Base-by-base conservation (phyloP, 2,329 filamentous ascomycete genomes). In the Fusarium siculi region DNA sequence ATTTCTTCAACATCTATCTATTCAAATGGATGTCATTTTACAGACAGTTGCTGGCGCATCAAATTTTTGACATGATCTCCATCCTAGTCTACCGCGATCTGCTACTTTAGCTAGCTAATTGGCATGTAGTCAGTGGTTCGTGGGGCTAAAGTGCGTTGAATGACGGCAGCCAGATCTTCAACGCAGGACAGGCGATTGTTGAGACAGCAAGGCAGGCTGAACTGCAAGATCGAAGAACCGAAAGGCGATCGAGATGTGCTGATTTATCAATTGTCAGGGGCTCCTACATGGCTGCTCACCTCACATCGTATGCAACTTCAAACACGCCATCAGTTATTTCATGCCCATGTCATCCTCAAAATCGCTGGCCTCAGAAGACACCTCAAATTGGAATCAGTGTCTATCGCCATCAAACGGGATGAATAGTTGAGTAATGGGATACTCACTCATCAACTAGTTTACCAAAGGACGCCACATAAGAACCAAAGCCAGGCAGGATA, bases 71-170 rank as follows among this genome's bases (percentile, higher is more conserved):
- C 55, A 36, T 39, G 39, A 63, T 67, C 44, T 32, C 32, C 46
- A 71, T 49, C 68, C 68, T 46, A 16, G 57, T 70, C 54, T 61
- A 60, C 55, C 25, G 39, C 39, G 65, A 64, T 50, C 66, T 69
- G 21, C 65, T 28, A 54, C 43, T 59, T 28, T 56, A 58, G 63
- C 50, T 74, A 36, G 49, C 50, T 76, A 65, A 59, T 60, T 72
- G 68, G 71, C 63, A 76, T 72, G 72, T 64, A 76, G 65, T 32
- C 30, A 32, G 11, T 42, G 50, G 74, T 72, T 70, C 74, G 70
- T 69, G 60, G 61, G 61, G 58, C 61, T 60, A 37, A 65, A 72
- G 70, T 62, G 74, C 46, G 18, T 36, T 74, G 62, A 64, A 60
- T 44, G 49, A 62, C 50, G 39, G 58, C 61, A 63, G 50, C 50